Percentiles rank a stretch among this genome's conserved stretches.
Conservation (phyloP, 164 flowering plant species). For the Sextonia rubra region DNA sequence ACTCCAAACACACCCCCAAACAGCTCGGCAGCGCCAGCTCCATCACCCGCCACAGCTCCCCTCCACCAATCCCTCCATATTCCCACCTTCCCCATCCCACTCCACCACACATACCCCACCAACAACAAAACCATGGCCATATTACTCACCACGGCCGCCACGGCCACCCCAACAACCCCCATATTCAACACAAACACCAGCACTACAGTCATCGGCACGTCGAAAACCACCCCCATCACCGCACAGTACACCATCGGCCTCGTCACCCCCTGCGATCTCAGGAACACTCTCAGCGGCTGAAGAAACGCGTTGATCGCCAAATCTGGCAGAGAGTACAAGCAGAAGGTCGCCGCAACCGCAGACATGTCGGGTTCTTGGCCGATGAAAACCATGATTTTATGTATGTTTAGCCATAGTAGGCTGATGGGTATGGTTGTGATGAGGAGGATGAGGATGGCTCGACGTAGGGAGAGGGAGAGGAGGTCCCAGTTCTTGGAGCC, state of each 20-base stretch:
- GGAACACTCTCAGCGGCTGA: constrained; percentile 67
- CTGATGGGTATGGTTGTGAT: constrained; percentile 63
- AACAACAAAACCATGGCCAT: constrained; percentile 63
- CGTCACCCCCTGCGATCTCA: constrained; percentile 67
- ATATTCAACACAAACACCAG: constrained; percentile 42
- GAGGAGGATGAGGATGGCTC: constrained; percentile 59
- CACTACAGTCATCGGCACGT: constrained; percentile 59
- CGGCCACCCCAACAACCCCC: constrained; percentile 73
- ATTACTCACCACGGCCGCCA: constrained; percentile 72
- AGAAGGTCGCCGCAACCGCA: constrained; percentile 55
- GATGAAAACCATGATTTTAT: constrained; percentile 54
- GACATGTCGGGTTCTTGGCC: constrained; percentile 71
- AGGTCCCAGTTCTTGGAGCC: constrained; percentile 71
- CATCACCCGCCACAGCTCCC: constrained; percentile 32
- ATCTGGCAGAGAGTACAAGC: constrained; percentile 73
- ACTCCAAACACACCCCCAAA: constrained; percentile 6
- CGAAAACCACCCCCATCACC: constrained; percentile 50
- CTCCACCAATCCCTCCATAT: constrained; percentile 18
- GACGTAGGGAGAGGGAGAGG: constrained; percentile 53
- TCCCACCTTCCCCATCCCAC: constrained; percentile 35
- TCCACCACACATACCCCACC: constrained; percentile 47
- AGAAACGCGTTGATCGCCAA: constrained; percentile 59
- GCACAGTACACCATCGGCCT: constrained; percentile 85
- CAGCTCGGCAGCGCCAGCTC: constrained; percentile 6
- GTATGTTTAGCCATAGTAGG: constrained; percentile 70